These are phyloP conservation scores for Beverwykella pulmonaria DNA, from an alignment of 495 filamentous ascomycete species.

Conservation along the genomic window DNA sequence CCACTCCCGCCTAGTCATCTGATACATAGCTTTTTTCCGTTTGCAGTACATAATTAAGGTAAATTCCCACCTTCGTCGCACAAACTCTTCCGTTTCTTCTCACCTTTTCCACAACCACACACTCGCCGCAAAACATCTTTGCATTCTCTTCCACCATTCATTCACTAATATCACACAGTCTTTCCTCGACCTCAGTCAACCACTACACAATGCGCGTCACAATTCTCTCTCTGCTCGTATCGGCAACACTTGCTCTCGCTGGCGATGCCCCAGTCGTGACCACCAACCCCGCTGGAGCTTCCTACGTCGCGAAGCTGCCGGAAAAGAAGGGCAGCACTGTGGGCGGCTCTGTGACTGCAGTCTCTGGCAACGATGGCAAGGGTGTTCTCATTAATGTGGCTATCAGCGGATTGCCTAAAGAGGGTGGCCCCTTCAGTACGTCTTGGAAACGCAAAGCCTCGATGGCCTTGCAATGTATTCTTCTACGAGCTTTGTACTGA, in stretches of 20 bases:
- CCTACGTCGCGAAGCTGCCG: constrained; percentile 64
- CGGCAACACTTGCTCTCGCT: constrained; percentile 49
- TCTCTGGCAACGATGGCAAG: constrained; percentile 56
- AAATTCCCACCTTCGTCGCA: not conserved
- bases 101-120: not conserved
- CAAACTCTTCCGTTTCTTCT: not conserved
- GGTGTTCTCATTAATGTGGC: constrained; percentile 65
- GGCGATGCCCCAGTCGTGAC: constrained; percentile 54
- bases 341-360: constrained; percentile 63
- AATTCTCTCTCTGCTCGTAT: constrained; percentile 49
- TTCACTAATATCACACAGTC: not conserved
- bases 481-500: not conserved
- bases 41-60: not conserved
- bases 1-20: not conserved
- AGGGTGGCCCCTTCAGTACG: constrained; percentile 72
- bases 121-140: not conserved
- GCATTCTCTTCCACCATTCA: not conserved
- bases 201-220: constrained; percentile 47
- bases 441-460: constrained; percentile 20
- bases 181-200: not conserved
- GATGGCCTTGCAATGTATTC: not conserved
- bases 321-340: constrained; percentile 58
- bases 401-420: constrained; percentile 66
- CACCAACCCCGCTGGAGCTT: constrained; percentile 64
- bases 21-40: not conserved